A percentile compares a stretch with the other conserved stretches of the same genome.
These are phyloP conservation scores for Fimicolochytrium jonesii DNA, from an alignment of 192 early-diverging fungal species.

Conservation along the genomic window DNA sequence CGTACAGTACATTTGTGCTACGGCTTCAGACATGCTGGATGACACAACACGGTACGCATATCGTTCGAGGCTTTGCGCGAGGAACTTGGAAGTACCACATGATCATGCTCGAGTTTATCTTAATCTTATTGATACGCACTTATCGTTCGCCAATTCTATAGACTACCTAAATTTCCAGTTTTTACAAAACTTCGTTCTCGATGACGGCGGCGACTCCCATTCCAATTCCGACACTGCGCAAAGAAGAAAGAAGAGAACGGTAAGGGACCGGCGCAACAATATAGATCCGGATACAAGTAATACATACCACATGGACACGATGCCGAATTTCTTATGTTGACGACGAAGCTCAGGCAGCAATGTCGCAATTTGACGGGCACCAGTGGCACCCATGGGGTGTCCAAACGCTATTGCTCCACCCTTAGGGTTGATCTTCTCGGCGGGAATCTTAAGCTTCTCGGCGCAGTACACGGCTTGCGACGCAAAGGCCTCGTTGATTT, in stretches of 20 bases:
- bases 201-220: constrained; percentile 90
- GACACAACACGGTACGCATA: no score
- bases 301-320: constrained; percentile 30
- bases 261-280: no score
- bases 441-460: constrained; percentile 78
- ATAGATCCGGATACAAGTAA: no score
- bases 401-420: constrained; percentile 98
- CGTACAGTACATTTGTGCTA: no score
- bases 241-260: constrained; percentile 88
- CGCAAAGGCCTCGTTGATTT: constrained; percentile 98
- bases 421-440: constrained; percentile 95
- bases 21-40: no score
- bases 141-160: no score
- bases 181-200: constrained; percentile 52
- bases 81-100: no score
- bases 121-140: no score
- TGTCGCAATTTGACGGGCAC: constrained; percentile 95
- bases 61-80: no score
- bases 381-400: constrained; percentile 89
- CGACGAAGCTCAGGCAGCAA: constrained; percentile 89
- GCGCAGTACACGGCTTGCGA: constrained; percentile 92
- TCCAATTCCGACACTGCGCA: constrained; percentile 82
- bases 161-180: not conserved
- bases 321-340: constrained; percentile 74
- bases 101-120: no score